These are phyloP conservation scores for Rugonectria rugulosa DNA, from an alignment of 2,329 filamentous ascomycete species.

Conservation along the genomic window DNA sequence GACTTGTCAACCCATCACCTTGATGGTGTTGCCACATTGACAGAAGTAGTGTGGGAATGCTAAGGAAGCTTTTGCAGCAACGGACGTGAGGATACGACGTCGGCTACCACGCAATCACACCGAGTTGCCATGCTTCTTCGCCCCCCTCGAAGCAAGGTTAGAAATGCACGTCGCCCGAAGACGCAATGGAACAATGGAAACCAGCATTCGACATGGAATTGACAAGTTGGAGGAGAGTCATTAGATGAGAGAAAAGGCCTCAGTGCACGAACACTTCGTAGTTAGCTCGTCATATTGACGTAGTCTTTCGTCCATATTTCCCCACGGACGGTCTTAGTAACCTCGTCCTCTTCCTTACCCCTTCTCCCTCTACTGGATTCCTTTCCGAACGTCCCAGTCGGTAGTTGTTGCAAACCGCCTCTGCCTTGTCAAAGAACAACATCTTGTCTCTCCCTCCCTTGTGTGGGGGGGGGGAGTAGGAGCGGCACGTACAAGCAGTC, in stretches of 20 bases:
- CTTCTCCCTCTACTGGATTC: not conserved
- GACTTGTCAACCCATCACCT: constrained; percentile 9
- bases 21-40: constrained; percentile 27
- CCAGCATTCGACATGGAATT: not conserved
- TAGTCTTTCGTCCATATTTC: not conserved
- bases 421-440: too few relatives aligned
- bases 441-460: too few relatives aligned
- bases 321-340: not conserved
- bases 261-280: not conserved
- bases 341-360: not conserved
- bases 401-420: too few relatives aligned
- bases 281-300: constrained; percentile 16
- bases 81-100: constrained; percentile 34
- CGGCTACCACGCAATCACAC: too few relatives aligned
- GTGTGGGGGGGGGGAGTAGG: too few relatives aligned
- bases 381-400: too few relatives aligned
- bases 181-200: not conserved
- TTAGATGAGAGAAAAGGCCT: constrained; percentile 1
- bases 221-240: not conserved
- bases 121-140: too few relatives aligned
- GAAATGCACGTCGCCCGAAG: constrained; percentile 14
- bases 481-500: too few relatives aligned
- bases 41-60: constrained; percentile 4
- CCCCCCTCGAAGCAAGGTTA: not conserved
- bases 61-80: too few relatives aligned